Percentiles rank a stretch among this genome's conserved stretches.
Evolutionary conservation across 176 grass and related monocot species (phyloP).

Genomic region (Saccharum officinarum): DNA sequence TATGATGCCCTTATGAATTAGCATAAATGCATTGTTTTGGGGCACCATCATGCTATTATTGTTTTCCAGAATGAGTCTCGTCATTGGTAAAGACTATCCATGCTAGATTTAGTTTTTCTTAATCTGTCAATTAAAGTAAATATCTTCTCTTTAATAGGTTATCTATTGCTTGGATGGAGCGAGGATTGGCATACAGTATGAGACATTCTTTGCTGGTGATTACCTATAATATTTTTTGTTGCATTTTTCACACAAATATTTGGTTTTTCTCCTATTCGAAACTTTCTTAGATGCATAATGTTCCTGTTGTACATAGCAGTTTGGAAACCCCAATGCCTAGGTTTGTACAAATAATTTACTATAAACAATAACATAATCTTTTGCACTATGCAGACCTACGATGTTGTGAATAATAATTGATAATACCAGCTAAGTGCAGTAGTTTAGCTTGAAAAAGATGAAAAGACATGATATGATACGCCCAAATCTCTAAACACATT

Average conservation of each 20-base stretch:
- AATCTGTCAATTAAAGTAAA: constrained; percentile 20
- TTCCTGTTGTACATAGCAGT: constrained; percentile 9
- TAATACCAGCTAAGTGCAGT: not conserved
- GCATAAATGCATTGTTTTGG: not conserved
- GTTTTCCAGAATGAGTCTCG: constrained; percentile 8
- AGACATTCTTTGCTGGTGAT: constrained; percentile 92
- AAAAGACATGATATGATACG: not conserved
- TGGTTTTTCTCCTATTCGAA: not conserved
- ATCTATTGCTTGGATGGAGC: constrained; percentile 88
- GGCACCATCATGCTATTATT: constrained; percentile 8
- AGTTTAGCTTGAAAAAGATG: not conserved
- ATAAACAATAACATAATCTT: not conserved
- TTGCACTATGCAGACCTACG: not conserved
- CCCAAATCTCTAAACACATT: constrained; percentile 9
- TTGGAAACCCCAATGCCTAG: not conserved
- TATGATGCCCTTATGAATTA: constrained; percentile 6
- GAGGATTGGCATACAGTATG: constrained; percentile 94
- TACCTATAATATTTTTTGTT: constrained; percentile 28
- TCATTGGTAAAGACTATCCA: not conserved
- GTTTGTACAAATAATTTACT: constrained; percentile 6
- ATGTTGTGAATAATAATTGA: constrained; percentile 1
- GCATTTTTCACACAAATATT: constrained; percentile 7
- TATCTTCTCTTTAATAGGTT: constrained; percentile 50
- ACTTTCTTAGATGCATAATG: not conserved
- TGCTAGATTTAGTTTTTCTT: constrained; percentile 25